Conservation (phyloP, 2,329 filamentous ascomycete species). For the Myotisia sp. region DNA sequence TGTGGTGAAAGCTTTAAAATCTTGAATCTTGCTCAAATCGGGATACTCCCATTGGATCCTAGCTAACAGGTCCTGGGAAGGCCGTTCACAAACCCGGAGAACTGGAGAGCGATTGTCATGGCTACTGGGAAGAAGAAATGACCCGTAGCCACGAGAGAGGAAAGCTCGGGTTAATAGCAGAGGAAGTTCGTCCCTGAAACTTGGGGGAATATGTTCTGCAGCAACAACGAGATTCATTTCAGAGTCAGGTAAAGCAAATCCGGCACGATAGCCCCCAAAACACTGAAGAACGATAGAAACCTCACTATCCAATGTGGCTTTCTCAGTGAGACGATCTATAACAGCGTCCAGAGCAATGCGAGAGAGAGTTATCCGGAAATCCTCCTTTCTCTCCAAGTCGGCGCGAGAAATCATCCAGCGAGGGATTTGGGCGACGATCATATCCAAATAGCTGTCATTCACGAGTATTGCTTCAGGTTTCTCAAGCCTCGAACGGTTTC, state of each 20-base stretch:
- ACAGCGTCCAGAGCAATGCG: constrained; percentile 4
- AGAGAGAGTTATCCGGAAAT: constrained; percentile 5
- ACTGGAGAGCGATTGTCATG: constrained; percentile 65
- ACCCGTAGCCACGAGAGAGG: constrained; percentile 57
- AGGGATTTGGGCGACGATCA: constrained; percentile 3
- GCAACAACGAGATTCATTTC: constrained; percentile 60
- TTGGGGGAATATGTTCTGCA: constrained; percentile 40
- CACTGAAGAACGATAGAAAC: constrained; percentile 40
- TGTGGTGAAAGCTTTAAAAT: constrained; percentile 1
- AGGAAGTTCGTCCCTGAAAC: constrained; percentile 49
- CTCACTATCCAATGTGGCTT: background rate
- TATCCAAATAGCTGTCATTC: constrained; percentile 6
- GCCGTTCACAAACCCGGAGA: constrained; percentile 68
- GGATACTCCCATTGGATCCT: constrained; percentile 11
- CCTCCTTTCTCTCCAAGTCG: constrained; percentile 4
- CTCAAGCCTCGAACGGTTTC: too few species aligned
- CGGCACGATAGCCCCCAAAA: constrained; percentile 69
- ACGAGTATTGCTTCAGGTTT: background rate
- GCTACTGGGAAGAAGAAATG: constrained; percentile 50
- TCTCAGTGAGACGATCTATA: background rate
- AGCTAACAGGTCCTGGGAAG: constrained; percentile 44
- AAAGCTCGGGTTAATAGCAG: constrained; percentile 62
- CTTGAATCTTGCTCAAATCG: background rate
- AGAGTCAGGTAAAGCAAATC: constrained; percentile 74
- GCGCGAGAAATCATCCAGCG: constrained; percentile 4